These are phyloP conservation scores for Tetrapisispora iriomotensis DNA, from an alignment of 805 yeast species.

Conservation along the genomic window DNA sequence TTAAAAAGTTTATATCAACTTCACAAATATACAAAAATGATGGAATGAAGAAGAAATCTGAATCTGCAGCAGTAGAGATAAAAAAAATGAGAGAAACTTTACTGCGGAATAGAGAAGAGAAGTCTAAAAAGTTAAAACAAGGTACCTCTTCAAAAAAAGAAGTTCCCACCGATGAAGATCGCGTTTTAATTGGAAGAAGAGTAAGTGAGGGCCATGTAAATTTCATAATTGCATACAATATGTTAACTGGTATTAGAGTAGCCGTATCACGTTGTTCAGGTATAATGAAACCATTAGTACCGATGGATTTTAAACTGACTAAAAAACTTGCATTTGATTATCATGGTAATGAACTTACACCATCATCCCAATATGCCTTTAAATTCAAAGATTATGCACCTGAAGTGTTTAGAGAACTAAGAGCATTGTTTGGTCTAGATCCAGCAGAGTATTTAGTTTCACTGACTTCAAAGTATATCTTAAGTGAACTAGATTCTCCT, in stretches of 20 bases:
- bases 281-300: constrained; percentile 59
- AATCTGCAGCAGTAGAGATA: constrained; percentile 36
- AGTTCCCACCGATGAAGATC: constrained; percentile 39
- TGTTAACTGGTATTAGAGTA: constrained; percentile 93
- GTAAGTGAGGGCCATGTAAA: constrained; percentile 90
- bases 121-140: constrained; percentile 32
- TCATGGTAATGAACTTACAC: constrained; percentile 81
- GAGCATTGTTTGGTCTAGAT: constrained; percentile 75
- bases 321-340: constrained; percentile 81
- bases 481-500: constrained; percentile 88
- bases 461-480: constrained; percentile 82
- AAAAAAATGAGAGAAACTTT: constrained; percentile 42
- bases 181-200: constrained; percentile 64
- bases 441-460: constrained; percentile 94
- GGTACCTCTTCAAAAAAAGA: not conserved
- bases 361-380: constrained; percentile 90
- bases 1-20: not conserved
- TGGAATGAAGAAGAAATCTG: constrained; percentile 24
- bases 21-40: constrained; percentile 6
- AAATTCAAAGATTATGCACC: constrained; percentile 96
- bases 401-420: constrained; percentile 78
- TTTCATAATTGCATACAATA: constrained; percentile 88
- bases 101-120: constrained; percentile 34
- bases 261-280: constrained; percentile 92
- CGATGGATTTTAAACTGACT: constrained; percentile 55